These are phyloP conservation scores for Cystofilobasidium capitatum DNA, from an alignment of 768 basidiomycete genomes.

Conservation along the genomic window DNA sequence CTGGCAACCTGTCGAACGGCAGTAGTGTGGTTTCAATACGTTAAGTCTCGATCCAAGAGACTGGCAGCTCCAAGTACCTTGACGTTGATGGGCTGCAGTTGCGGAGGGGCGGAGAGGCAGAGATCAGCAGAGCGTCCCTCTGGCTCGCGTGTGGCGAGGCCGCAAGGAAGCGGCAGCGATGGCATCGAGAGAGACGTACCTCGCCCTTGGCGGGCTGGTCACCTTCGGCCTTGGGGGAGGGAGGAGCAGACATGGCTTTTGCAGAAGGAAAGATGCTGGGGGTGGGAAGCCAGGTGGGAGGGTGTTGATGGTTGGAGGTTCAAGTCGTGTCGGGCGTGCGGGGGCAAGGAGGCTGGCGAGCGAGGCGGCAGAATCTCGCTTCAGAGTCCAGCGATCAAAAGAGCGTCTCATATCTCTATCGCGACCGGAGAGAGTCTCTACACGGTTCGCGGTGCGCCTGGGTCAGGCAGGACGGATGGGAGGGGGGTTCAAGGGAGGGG, in stretches of 20 bases:
- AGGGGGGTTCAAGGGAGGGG: too few species aligned
- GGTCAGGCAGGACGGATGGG: too few species aligned
- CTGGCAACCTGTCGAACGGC: neutral
- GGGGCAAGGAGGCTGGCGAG: too few species aligned
- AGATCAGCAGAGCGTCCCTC: neutral
- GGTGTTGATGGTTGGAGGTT: neutral
- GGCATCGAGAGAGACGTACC: neutral
- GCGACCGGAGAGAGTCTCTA: too few species aligned
- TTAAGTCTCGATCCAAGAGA: too few species aligned
- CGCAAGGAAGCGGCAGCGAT: too few species aligned
- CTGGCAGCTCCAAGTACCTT: neutral
- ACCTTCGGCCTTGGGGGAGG: neutral
- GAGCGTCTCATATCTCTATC: too few species aligned
- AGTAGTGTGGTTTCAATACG: neutral
- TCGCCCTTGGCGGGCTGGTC: conserved; percentile 10
- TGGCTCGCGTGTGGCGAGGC: neutral
- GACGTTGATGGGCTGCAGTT: conserved; percentile 8
- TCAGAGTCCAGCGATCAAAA: too few species aligned
- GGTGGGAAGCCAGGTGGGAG: neutral
- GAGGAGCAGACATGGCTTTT: conserved; percentile 1
- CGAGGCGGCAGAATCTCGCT: too few species aligned
- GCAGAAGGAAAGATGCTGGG: too few species aligned
- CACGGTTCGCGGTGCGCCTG: too few species aligned
- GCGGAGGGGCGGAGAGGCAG: neutral
- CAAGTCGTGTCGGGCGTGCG: too few species aligned